Evolutionary conservation across 192 early-diverging fungal genomes (phyloP).

Genomic region (Linnemannia schmuckeri): DNA sequence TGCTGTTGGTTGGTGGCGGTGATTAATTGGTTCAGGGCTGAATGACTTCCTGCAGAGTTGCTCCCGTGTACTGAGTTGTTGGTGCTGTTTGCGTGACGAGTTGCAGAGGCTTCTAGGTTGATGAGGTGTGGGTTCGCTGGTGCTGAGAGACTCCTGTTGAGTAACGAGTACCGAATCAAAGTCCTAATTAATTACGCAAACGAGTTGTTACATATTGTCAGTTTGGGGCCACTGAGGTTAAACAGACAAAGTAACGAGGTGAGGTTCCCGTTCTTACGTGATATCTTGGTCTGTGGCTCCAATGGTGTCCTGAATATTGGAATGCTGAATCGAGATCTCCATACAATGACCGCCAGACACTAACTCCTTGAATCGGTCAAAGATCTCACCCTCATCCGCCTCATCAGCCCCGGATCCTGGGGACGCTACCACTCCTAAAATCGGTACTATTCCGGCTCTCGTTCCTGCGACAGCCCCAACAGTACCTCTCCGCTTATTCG

Average conservation of each 20-base stretch:
- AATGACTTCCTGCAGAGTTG: conserved; percentile 14
- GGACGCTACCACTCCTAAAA: not conserved
- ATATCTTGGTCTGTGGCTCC: conserved; percentile 56
- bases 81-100: not conserved
- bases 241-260: not conserved
- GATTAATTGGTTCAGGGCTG: conserved; percentile 50
- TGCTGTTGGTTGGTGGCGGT: conserved; percentile 38
- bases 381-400: conserved; percentile 12
- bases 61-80: not conserved
- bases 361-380: conserved; percentile 54
- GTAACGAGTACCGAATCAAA: conserved; percentile 40
- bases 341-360: conserved; percentile 31
- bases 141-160: conserved; percentile 32
- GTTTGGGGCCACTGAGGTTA: not conserved
- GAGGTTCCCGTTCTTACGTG: conserved; percentile 28
- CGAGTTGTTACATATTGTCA: not conserved
- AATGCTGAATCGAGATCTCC: conserved; percentile 52
- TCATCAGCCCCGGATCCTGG: not conserved
- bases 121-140: conserved; percentile 53
- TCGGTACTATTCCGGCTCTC: not conserved
- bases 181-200: conserved; percentile 12
- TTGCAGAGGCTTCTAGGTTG: conserved; percentile 22
- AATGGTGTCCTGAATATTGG: conserved; percentile 35
- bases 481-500: not conserved
- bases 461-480: not conserved